Evolutionary conservation across 192 early-diverging fungal species (phyloP).

Genomic region (Cladochytrium replicatum): DNA sequence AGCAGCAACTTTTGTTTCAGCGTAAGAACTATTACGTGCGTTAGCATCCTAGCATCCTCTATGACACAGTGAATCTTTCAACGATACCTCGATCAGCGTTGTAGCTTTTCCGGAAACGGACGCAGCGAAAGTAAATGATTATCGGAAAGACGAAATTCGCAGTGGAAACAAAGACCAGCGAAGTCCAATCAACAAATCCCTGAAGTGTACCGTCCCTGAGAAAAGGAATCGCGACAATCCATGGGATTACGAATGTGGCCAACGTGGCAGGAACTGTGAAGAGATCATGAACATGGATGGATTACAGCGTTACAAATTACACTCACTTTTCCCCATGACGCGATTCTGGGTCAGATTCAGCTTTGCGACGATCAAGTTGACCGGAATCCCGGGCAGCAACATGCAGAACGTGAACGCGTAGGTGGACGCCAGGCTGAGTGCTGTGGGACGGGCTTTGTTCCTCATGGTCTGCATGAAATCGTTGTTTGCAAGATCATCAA

Average conservation of each 20-base stretch:
- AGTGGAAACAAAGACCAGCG: slow-evolving; percentile 37
- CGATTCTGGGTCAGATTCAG: slow-evolving; percentile 41
- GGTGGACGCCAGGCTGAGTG: no score
- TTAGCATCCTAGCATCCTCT: not conserved
- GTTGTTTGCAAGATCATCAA: no score
- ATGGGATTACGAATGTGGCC: slow-evolving; percentile 34
- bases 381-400: slow-evolving; percentile 41
- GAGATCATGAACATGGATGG: no score
- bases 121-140: slow-evolving; percentile 42
- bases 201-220: slow-evolving; percentile 27
- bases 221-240: slow-evolving; percentile 33
- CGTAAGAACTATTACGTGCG: slow-evolving; percentile 25
- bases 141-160: slow-evolving; percentile 49
- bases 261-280: slow-evolving; percentile 14
- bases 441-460: slow-evolving; percentile 4
- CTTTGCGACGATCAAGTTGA: slow-evolving; percentile 35
- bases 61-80: no score
- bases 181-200: slow-evolving; percentile 39
- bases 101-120: slow-evolving; percentile 32
- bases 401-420: slow-evolving; percentile 41
- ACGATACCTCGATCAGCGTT: slow-evolving; percentile 30
- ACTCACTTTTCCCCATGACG: no score
- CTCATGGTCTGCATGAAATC: slow-evolving; percentile 21
- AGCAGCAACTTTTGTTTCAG: slow-evolving; percentile 34
- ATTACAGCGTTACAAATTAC: no score